Conservation (phyloP, 768 basidiomycete species). For the Myochromella boudieri region DNA sequence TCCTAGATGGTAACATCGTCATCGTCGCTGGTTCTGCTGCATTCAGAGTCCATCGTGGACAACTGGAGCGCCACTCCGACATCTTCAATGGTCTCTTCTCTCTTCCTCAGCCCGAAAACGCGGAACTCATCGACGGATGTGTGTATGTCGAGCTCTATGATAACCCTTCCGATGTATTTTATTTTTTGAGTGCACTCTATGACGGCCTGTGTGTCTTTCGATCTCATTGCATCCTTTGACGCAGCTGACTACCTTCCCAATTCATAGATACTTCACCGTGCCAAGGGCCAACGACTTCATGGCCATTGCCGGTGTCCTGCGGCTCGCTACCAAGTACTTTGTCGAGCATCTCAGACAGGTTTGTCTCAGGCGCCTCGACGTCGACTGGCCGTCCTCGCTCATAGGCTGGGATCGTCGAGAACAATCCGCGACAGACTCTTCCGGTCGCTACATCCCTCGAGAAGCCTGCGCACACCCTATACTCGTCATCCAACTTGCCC, state of each 20-base stretch:
- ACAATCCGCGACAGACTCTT: slow-evolving; percentile 45
- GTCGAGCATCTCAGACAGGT: slow-evolving; percentile 63
- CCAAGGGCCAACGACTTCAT: slow-evolving; percentile 56
- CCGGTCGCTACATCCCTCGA: slow-evolving; percentile 58
- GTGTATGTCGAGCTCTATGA: slow-evolving; percentile 63
- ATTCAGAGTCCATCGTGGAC: slow-evolving; percentile 76
- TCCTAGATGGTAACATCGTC: slow-evolving; percentile 69
- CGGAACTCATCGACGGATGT: slow-evolving; percentile 57
- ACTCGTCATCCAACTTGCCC: slow-evolving; percentile 66
- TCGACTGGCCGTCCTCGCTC: slow-evolving; percentile 71
- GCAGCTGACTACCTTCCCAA: slow-evolving; percentile 5
- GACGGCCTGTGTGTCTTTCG: slow-evolving; percentile 68
- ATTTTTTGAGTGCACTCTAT: slow-evolving; percentile 68
- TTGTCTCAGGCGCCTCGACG: slow-evolving; percentile 56
- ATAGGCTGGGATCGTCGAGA: slow-evolving; percentile 71
- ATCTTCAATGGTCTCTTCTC: slow-evolving; percentile 70
- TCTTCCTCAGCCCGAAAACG: slow-evolving; percentile 55
- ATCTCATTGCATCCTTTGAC: background rate
- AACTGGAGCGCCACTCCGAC: slow-evolving; percentile 74
- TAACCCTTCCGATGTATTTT: slow-evolving; percentile 62
- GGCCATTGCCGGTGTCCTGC: slow-evolving; percentile 60
- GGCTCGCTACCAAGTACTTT: slow-evolving; percentile 75
- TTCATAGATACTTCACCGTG: slow-evolving; percentile 53
- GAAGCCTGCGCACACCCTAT: slow-evolving; percentile 65
- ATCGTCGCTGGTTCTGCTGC: slow-evolving; percentile 55